Base-by-base conservation (phyloP, 768 basidiomycete species). In the Tricholoma matsutake region DNA sequence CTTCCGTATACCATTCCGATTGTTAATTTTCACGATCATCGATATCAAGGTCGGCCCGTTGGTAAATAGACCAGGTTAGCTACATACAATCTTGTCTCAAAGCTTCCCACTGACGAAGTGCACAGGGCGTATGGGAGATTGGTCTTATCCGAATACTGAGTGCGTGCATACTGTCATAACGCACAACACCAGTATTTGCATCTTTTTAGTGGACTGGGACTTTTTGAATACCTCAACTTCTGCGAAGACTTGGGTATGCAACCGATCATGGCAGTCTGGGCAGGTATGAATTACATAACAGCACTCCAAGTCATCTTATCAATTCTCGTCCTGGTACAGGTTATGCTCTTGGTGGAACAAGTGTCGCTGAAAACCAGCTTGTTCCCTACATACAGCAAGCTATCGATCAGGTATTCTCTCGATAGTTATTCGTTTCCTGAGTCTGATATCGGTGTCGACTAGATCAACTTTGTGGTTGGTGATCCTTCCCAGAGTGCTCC, bases 111-210 rank as follows among this genome's bases (percentile, higher is more conserved):
- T 31, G 18, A 16, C 10, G 14, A 37, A 31, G 13, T 18, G 4
- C 41, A 16, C 55, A 72, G 86, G 86, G 1, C 80, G 86, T 3
- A 66, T 76, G 35, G 86, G 86, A n/a, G 82, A 83, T 65, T 87
- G 86, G 86, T 78, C 81, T 13, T 86, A 86, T 63, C 66, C 80
- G 35, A 85, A 86, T 62, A 86, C 85, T 5, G 84, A 86, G 85
- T 85, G 52, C 57, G 77, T 66, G 20, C 41, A 34, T 9, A n/a
- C 34, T 22, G 13, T 32, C 18, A 37, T 29, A 7, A 13, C 43
- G 34, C 29, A 22, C 25, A 28, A 28, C 34, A 11, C n/a, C 1
- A 14, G 34, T 22, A 6, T 11, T 10, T 18, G 25, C 10, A 39
- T 16, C 16, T 22, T n/a, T 59, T 3, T 41, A 75, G 74, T 53